Percentiles rank a stretch among this genome's conserved stretches.
These are phyloP conservation scores for Phialophora verrucosa DNA, from an alignment of 2,329 filamentous ascomycete species.

Conservation along the genomic window DNA sequence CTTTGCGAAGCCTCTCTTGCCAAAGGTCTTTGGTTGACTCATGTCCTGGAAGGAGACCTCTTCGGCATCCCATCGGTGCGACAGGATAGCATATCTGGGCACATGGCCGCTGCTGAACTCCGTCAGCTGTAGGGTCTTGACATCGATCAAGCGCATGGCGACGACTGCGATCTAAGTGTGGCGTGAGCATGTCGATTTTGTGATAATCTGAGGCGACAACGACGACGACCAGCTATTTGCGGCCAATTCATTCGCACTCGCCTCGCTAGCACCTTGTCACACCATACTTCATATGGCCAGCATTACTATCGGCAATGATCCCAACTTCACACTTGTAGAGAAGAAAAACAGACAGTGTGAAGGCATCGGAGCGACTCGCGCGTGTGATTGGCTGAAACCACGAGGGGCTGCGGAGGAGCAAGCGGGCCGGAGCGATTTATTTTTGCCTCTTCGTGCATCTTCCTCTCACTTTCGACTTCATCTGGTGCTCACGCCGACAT, in stretches of 20 bases:
- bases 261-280: background rate
- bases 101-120: conserved; percentile 27
- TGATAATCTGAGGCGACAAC: background rate
- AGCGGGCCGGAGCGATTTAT: background rate
- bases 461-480: background rate
- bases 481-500: background rate
- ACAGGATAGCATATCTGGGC: conserved; percentile 40
- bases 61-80: conserved; percentile 39
- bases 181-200: background rate
- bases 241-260: background rate
- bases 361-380: background rate
- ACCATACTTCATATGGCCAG: background rate
- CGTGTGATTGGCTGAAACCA: background rate
- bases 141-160: conserved; percentile 37
- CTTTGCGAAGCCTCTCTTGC: conserved; percentile 40
- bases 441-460: background rate
- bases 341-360: background rate
- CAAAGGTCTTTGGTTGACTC: conserved; percentile 14
- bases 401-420: conserved; percentile 5
- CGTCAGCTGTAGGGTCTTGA: conserved; percentile 30
- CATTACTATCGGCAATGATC: background rate
- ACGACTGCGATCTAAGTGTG: conserved; percentile 1
- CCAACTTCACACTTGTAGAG: background rate
- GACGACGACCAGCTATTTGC: background rate
- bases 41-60: conserved; percentile 39